A percentile compares a stretch with the other conserved stretches of the same genome.
These are phyloP conservation scores for Pouteria glomerata DNA, from an alignment of 148 eudicot species.

Conservation along the genomic window DNA sequence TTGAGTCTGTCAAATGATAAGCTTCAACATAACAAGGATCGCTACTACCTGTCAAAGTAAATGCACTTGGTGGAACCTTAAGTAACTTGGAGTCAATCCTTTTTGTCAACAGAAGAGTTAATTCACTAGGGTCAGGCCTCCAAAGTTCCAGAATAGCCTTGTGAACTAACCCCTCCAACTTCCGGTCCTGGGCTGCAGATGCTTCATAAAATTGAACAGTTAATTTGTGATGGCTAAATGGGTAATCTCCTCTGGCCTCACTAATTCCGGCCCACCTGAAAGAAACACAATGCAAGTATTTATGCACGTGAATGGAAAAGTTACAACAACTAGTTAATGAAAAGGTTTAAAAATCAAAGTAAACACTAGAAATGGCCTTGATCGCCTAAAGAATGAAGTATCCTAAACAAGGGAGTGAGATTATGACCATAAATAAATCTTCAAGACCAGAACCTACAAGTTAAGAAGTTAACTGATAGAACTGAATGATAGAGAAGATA, in stretches of 20 bases:
- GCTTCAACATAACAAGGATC: slow-evolving; percentile 99
- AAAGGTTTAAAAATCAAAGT: background rate
- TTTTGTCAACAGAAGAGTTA: slow-evolving; percentile 68
- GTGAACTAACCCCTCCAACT: slow-evolving; percentile 91
- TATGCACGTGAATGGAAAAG: background rate
- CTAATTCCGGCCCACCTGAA: slow-evolving; percentile 93
- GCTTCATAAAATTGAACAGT: slow-evolving; percentile 96
- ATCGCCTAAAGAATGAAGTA: slow-evolving; percentile 2
- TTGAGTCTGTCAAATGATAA: slow-evolving; percentile 91
- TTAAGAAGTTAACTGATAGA: background rate
- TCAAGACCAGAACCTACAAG: background rate
- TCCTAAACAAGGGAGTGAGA: background rate
- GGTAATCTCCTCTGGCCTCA: slow-evolving; percentile 91
- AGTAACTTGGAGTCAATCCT: slow-evolving; percentile 62
- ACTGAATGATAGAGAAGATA: too few relatives aligned
- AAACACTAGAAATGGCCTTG: background rate
- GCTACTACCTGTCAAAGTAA: slow-evolving; percentile 82
- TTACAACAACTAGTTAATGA: background rate
- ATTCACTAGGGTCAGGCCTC: slow-evolving; percentile 94
- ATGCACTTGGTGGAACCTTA: slow-evolving; percentile 81
- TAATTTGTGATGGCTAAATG: slow-evolving; percentile 95
- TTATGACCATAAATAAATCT: background rate
- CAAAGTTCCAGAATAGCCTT: slow-evolving; percentile 94
- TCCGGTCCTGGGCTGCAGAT: slow-evolving; percentile 92
- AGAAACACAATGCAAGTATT: slow-evolving; percentile 10